These are phyloP conservation scores for Pythium vanterpoolii DNA, from an alignment of 352 stramenopile genomes.

Conservation along the genomic window DNA sequence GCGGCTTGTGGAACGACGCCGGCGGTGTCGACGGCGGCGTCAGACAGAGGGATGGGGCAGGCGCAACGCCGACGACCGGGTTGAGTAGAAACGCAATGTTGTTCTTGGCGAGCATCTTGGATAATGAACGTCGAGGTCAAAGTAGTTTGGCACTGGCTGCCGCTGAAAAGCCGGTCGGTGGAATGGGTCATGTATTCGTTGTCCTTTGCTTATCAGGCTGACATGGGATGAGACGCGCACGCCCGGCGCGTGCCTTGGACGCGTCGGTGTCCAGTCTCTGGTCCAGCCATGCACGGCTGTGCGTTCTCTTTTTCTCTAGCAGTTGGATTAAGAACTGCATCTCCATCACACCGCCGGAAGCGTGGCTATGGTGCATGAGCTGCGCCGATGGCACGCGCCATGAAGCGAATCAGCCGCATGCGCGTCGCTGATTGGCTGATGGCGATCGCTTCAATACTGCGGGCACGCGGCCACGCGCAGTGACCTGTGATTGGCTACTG, in stretches of 20 bases:
- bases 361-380: slow-evolving; percentile 5
- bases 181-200: not conserved
- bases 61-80: slow-evolving; percentile 3
- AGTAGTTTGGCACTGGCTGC: too few species aligned
- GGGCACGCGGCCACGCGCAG: not conserved
- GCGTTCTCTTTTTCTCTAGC: too few species aligned
- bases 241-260: slow-evolving; percentile 7
- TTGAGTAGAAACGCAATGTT: slow-evolving; percentile 31
- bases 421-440: slow-evolving; percentile 1
- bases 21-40: slow-evolving; percentile 12
- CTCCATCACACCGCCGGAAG: slow-evolving; percentile 16
- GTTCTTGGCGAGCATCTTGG: slow-evolving; percentile 25
- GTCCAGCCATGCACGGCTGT: too few species aligned
- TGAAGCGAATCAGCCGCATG: slow-evolving; percentile 3
- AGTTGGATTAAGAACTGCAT: slow-evolving; percentile 11
- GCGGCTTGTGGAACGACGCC: slow-evolving; percentile 3
- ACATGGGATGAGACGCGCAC: not conserved
- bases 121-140: too few species aligned
- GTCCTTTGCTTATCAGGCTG: too few species aligned
- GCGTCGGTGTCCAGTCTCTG: not conserved
- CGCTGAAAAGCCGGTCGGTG: not conserved
- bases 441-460: not conserved
- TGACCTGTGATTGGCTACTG: slow-evolving; percentile 10
- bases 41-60: not conserved
- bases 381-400: not conserved